Evolutionary conservation across 192 early-diverging fungal species (phyloP).

Genomic region (Coemansia brasiliensis): DNA sequence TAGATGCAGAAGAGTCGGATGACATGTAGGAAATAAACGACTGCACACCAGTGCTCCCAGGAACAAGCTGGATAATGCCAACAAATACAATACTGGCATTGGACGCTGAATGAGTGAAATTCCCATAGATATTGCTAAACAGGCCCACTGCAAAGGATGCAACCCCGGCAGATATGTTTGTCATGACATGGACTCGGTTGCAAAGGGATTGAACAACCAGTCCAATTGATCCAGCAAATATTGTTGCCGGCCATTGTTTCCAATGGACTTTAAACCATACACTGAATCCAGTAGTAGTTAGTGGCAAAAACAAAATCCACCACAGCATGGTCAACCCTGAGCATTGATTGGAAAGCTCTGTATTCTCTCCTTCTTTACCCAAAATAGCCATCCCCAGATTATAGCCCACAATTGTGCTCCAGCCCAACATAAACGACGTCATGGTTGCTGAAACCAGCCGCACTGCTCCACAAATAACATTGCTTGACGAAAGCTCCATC

Average conservation of each 20-base stretch:
- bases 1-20: conserved; percentile 41
- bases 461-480: conserved; percentile 80
- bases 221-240: conserved; percentile 62
- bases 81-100: conserved; percentile 68
- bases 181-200: conserved; percentile 52
- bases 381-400: conserved; percentile 57
- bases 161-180: conserved; percentile 59
- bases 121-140: conserved; percentile 68
- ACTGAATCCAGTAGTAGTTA: conserved; percentile 54
- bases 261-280: conserved; percentile 57
- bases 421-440: conserved; percentile 71
- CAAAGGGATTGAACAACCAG: conserved; percentile 63
- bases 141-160: conserved; percentile 75
- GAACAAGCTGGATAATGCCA: conserved; percentile 78
- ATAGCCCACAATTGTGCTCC: conserved; percentile 62
- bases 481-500: conserved; percentile 79
- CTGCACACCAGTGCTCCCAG: conserved; percentile 70
- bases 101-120: conserved; percentile 58
- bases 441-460: conserved; percentile 74
- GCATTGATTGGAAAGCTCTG: conserved; percentile 14
- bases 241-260: conserved; percentile 68
- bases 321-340: conserved; percentile 39
- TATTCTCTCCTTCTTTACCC: conserved; percentile 20
- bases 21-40: conserved; percentile 59
- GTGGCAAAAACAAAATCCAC: conserved; percentile 57